Percentiles rank a stretch among this genome's conserved stretches.
Conservation (phyloP, 2,329 filamentous ascomycete species). For the Colletotrichum sp. region DNA sequence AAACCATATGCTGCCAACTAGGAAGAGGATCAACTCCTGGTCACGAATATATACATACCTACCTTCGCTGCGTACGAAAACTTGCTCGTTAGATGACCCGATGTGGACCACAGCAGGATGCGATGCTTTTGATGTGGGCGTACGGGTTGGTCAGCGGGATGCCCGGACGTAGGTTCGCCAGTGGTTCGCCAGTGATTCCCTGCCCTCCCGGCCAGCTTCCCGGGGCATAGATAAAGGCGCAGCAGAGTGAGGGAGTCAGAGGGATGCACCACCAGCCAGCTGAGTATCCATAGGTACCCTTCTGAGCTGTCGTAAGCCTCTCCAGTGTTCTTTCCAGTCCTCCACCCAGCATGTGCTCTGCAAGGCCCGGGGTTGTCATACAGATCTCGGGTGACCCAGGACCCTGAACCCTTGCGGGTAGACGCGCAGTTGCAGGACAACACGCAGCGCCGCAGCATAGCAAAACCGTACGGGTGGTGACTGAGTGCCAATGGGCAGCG, state of each 20-base stretch:
- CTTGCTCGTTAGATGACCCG: not conserved
- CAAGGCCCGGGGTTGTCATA: not conserved
- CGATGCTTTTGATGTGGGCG: not conserved
- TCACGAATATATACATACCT: constrained; percentile 12
- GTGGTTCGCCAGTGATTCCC: not conserved
- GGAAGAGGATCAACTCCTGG: not conserved
- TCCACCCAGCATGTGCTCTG: not conserved
- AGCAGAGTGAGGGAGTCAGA: not conserved
- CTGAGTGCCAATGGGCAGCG: not conserved
- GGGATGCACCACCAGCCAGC: not conserved
- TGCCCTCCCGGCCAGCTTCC: not conserved
- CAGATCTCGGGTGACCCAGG: not conserved
- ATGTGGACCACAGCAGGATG: not conserved
- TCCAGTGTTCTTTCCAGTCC: not conserved
- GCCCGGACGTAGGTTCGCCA: not conserved
- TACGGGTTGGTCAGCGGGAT: not conserved
- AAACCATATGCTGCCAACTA: constrained; percentile 1
- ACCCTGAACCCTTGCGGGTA: constrained; percentile 8
- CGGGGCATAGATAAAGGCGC: not conserved
- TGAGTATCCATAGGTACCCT: not conserved
- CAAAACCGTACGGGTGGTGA: not conserved
- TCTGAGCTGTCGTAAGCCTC: not conserved
- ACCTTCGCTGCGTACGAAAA: not conserved
- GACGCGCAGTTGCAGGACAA: not conserved
- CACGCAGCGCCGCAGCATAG: not conserved